Evolutionary conservation across 2,329 filamentous ascomycete genomes (phyloP).

Genomic region (Pseudocercospora crystallina): DNA sequence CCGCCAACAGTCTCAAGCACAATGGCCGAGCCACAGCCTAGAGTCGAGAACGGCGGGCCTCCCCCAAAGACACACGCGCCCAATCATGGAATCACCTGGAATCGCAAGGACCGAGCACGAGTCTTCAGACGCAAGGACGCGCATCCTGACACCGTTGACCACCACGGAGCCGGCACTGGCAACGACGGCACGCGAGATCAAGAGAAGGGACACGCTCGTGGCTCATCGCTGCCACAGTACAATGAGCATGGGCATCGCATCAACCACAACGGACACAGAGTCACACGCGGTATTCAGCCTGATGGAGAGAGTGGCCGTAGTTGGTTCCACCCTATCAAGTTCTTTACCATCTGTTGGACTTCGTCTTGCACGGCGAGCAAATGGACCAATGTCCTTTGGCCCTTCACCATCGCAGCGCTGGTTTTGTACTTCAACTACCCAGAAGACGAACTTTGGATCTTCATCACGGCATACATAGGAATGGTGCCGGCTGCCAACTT

Average conservation of each 20-base stretch:
- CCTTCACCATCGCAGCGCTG: constrained; percentile 49
- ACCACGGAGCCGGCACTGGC: constrained; percentile 9
- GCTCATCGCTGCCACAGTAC: constrained; percentile 21
- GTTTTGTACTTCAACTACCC: constrained; percentile 44
- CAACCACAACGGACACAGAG: constrained; percentile 47
- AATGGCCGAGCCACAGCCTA: too few species aligned
- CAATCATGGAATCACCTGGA: constrained; percentile 1
- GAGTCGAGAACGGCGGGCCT: too few species aligned
- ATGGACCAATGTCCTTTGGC: constrained; percentile 52
- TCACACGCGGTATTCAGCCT: constrained; percentile 43
- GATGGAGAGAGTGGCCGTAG: constrained; percentile 50
- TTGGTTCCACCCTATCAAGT: constrained; percentile 46
- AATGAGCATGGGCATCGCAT: constrained; percentile 31
- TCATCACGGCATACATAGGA: constrained; percentile 50
- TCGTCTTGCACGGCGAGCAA: constrained; percentile 48
- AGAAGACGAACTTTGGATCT: constrained; percentile 43
- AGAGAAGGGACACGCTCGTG: constrained; percentile 13
- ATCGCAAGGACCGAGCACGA: constrained; percentile 6
- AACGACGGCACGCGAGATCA: constrained; percentile 13
- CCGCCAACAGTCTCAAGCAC: too few species aligned
- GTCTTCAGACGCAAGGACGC: constrained; percentile 24
- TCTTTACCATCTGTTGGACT: constrained; percentile 45
- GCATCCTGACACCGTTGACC: constrained; percentile 17
- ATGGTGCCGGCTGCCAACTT: constrained; percentile 53
- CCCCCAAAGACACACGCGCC: not conserved